Conservation (phyloP, 2,329 filamentous ascomycete species). For the Xylaria digitata region DNA sequence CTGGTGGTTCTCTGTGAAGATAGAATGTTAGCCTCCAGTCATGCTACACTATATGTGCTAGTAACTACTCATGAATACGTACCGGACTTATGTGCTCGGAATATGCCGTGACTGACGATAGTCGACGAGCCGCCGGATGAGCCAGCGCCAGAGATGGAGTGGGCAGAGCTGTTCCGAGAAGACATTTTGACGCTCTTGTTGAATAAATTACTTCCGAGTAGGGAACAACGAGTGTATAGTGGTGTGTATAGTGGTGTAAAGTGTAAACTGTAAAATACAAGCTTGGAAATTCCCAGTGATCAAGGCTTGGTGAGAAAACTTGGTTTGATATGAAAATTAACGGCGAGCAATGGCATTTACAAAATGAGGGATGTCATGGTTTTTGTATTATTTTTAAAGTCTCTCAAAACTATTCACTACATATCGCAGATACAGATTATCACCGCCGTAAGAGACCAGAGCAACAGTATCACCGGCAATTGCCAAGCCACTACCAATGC, state of each 20-base stretch:
- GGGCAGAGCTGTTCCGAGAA: slow-evolving; percentile 15
- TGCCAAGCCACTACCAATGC: slow-evolving; percentile 31
- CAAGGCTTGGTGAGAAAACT: not conserved
- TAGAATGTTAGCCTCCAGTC: slow-evolving; percentile 8
- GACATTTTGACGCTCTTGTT: slow-evolving; percentile 20
- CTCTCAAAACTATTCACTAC: not conserved
- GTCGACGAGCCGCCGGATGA: not conserved
- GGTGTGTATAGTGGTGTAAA: too few relatives aligned
- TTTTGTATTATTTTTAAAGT: slow-evolving; percentile 4
- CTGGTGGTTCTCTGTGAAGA: slow-evolving; percentile 25
- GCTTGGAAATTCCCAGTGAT: slow-evolving; percentile 16
- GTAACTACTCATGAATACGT: slow-evolving; percentile 7
- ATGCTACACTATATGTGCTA: not conserved
- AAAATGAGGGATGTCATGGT: slow-evolving; percentile 11
- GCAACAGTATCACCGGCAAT: slow-evolving; percentile 16
- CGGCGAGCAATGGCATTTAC: not conserved
- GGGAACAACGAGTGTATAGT: not conserved
- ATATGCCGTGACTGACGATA: slow-evolving; percentile 9
- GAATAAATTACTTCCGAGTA: not conserved
- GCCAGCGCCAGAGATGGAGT: not conserved
- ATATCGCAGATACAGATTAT: slow-evolving; percentile 1
- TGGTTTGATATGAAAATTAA: slow-evolving; percentile 8
- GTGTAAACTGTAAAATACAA: not conserved
- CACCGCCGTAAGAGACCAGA: slow-evolving; percentile 1
- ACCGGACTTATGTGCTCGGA: slow-evolving; percentile 28